Conservation (phyloP, 2,329 filamentous ascomycete species). For the Diaporthe citri region DNA sequence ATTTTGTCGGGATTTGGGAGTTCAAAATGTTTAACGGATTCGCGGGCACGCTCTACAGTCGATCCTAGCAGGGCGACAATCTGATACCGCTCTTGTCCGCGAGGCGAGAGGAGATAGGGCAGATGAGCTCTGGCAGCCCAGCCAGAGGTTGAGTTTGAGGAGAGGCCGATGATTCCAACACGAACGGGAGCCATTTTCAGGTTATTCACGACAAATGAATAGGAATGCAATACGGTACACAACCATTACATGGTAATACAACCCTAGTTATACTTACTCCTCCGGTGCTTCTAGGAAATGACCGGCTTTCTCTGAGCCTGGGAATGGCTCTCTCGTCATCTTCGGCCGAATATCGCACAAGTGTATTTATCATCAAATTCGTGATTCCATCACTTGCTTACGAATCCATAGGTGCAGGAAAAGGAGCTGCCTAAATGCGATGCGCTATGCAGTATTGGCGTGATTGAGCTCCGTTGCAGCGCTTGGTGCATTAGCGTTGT, state of each 20-base stretch:
- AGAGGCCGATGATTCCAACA: constrained; percentile 69
- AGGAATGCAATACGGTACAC: neutral
- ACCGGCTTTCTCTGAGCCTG: too few species aligned
- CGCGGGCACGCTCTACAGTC: constrained; percentile 57
- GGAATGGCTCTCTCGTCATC: neutral
- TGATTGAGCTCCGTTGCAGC: neutral
- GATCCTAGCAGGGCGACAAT: constrained; percentile 68
- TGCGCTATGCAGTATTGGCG: neutral
- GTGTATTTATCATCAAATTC: neutral
- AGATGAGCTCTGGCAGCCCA: constrained; percentile 71
- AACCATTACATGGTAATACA: neutral
- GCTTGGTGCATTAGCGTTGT: neutral
- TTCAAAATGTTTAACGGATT: constrained; percentile 57
- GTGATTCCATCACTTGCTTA: neutral
- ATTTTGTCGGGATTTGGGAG: constrained; percentile 52
- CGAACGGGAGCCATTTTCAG: constrained; percentile 63
- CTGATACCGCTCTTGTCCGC: constrained; percentile 56
- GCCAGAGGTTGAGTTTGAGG: constrained; percentile 60
- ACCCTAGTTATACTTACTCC: neutral
- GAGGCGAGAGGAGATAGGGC: constrained; percentile 67
- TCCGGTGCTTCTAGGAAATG: neutral
- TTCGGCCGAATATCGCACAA: neutral
- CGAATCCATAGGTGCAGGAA: neutral
- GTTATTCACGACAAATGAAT: neutral
- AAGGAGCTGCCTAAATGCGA: neutral